Conservation (phyloP, 306 rosid genomes). For the Cucurbita pepo region DNA sequence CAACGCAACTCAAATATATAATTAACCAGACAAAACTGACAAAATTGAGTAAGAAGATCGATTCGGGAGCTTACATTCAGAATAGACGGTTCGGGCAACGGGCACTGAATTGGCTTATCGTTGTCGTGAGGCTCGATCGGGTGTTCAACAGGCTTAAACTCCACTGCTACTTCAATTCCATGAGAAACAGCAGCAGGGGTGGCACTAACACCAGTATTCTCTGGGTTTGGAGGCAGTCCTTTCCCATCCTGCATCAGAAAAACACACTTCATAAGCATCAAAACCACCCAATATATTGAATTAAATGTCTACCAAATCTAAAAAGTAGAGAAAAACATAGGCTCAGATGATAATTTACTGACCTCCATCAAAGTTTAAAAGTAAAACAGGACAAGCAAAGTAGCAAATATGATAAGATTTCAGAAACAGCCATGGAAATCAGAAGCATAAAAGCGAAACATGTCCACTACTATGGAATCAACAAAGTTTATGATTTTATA, state of each 20-base stretch:
- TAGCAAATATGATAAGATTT: neutral
- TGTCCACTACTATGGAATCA: neutral
- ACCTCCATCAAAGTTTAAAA: constrained; percentile 2
- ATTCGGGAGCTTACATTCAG: constrained; percentile 50
- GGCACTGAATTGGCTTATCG: constrained; percentile 79
- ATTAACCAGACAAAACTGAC: neutral
- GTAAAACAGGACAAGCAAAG: neutral
- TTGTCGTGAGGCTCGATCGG: constrained; percentile 74
- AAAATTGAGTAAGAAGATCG: neutral
- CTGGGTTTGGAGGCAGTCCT: constrained; percentile 38
- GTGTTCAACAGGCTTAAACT: constrained; percentile 92
- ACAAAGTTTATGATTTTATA: neutral
- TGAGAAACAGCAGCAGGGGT: constrained; percentile 40
- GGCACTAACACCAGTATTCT: constrained; percentile 21
- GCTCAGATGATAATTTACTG: neutral
- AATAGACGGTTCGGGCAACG: constrained; percentile 83
- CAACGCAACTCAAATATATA: neutral
- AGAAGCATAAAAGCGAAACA: neutral
- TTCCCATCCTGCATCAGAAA: constrained; percentile 53
- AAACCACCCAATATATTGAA: constrained; percentile 3
- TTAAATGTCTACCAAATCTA: neutral
- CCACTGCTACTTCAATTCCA: constrained; percentile 82
- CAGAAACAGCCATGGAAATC: neutral
- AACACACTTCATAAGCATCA: constrained; percentile 3
- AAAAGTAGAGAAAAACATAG: neutral